Conservation (phyloP, 139 green algal genomes). For the Zygnema circumcarinatum region DNA sequence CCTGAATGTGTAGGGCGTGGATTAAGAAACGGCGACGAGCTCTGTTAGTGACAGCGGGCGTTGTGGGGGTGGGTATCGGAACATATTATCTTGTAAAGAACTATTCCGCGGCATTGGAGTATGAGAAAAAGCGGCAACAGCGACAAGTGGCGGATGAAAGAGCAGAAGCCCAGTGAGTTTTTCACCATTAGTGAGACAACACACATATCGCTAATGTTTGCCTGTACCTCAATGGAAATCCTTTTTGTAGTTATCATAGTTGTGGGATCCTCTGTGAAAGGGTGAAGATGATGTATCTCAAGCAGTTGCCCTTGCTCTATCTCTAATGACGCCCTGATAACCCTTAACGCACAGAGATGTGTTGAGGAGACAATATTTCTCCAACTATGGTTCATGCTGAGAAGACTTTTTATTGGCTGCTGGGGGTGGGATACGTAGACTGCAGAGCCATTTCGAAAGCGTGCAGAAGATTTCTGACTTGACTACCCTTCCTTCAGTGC, state of each 20-base stretch:
- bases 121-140: constrained; percentile 14
- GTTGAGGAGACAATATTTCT: too few relatives aligned
- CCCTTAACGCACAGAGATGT: too few relatives aligned
- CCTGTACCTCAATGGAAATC: too few relatives aligned
- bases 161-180: constrained; percentile 20
- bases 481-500: constrained; percentile 75
- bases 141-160: constrained; percentile 19
- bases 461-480: constrained; percentile 75
- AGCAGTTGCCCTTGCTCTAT: too few relatives aligned
- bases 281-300: too few relatives aligned
- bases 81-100: constrained; percentile 12
- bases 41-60: not conserved
- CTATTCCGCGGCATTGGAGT: not conserved
- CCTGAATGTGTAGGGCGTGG: constrained; percentile 4
- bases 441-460: constrained; percentile 72
- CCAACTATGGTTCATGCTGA: too few relatives aligned
- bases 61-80: not conserved
- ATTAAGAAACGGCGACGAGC: not conserved
- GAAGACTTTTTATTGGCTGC: too few relatives aligned
- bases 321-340: too few relatives aligned
- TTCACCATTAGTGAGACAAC: too few relatives aligned
- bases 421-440: constrained; percentile 12
- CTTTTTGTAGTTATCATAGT: too few relatives aligned
- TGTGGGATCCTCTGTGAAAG: too few relatives aligned
- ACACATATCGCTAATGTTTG: too few relatives aligned